phyloP scores from a whole-genome alignment of 768 basidiomycete species.

The Phlebiopsis flavidoalba region DNA sequence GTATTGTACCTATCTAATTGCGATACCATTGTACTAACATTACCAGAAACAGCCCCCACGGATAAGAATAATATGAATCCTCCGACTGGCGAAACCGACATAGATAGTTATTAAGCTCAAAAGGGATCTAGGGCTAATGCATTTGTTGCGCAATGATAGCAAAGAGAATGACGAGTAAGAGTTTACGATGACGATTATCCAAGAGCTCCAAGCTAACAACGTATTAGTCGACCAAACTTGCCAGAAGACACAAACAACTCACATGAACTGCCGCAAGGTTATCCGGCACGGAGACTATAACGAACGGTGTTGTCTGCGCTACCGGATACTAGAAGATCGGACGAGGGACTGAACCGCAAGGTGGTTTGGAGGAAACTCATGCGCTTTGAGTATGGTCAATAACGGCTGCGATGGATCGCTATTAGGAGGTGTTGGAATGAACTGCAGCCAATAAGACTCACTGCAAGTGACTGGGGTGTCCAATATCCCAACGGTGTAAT shows the following conservation, averaged over 20 bases:
- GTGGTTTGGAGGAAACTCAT: slow-evolving; percentile 91
- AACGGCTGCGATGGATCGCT: slow-evolving; percentile 52
- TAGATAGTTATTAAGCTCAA: background rate
- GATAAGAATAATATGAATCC: background rate
- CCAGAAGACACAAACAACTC: slow-evolving; percentile 23
- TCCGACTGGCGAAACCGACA: background rate
- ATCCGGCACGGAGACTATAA: slow-evolving; percentile 67
- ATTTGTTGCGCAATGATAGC: slow-evolving; percentile 24
- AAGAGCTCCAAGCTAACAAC: slow-evolving; percentile 24
- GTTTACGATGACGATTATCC: slow-evolving; percentile 24
- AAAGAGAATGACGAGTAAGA: slow-evolving; percentile 26
- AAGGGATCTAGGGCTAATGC: slow-evolving; percentile 1
- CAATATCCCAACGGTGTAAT: slow-evolving; percentile 78
- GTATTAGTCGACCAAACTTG: background rate
- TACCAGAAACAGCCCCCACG: background rate
- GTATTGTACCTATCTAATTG: slow-evolving; percentile 1
- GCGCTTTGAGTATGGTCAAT: slow-evolving; percentile 84
- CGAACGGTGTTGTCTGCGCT: slow-evolving; percentile 89
- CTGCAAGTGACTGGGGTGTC: slow-evolving; percentile 75
- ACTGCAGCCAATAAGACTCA: slow-evolving; percentile 33
- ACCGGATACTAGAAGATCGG: slow-evolving; percentile 78
- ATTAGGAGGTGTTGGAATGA: background rate
- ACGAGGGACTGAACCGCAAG: slow-evolving; percentile 80
- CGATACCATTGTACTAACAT: background rate
- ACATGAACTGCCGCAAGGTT: slow-evolving; percentile 49